Conservation (phyloP, 2,329 filamentous ascomycete genomes). For the Zymoseptoria ardabiliae region DNA sequence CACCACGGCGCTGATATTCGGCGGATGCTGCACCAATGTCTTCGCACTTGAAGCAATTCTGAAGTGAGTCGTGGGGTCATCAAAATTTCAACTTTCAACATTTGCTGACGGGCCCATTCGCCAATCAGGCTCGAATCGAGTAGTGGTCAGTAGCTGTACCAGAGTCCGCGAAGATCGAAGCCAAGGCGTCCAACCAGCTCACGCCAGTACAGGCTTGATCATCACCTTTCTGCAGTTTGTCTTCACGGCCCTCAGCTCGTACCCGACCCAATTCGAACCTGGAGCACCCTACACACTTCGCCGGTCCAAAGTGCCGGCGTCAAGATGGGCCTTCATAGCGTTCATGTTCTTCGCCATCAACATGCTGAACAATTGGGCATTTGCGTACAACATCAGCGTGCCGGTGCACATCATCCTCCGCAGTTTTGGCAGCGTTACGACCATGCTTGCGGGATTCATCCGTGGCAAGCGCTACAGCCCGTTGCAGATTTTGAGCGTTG, state of each 20-base stretch:
- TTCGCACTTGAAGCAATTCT: slow-evolving; percentile 93
- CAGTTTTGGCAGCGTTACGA: slow-evolving; percentile 91
- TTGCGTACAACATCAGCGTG: slow-evolving; percentile 92
- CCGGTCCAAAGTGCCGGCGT: slow-evolving; percentile 71
- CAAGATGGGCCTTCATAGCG: slow-evolving; percentile 82
- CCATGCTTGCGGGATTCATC: slow-evolving; percentile 81
- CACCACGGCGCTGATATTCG: slow-evolving; percentile 84
- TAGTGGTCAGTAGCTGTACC: slow-evolving; percentile 53
- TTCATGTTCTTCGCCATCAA: slow-evolving; percentile 89
- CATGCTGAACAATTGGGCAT: slow-evolving; percentile 93
- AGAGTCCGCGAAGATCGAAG: not conserved
- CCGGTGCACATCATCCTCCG: slow-evolving; percentile 94
- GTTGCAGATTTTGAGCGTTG: slow-evolving; percentile 73
- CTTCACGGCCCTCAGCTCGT: slow-evolving; percentile 56
- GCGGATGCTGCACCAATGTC: slow-evolving; percentile 94
- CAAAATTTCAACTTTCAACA: not conserved
- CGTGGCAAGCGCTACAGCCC: slow-evolving; percentile 78
- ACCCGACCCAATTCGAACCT: slow-evolving; percentile 38
- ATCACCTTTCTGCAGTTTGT: slow-evolving; percentile 47
- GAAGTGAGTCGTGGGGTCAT: slow-evolving; percentile 52
- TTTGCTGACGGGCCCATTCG: slow-evolving; percentile 7
- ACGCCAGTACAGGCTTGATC: slow-evolving; percentile 51
- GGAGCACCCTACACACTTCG: slow-evolving; percentile 65
- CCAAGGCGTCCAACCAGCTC: not conserved
- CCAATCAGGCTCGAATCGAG: slow-evolving; percentile 66